Conservation (phyloP, 208 protist genomes). For the Trypanosoma congolense region DNA sequence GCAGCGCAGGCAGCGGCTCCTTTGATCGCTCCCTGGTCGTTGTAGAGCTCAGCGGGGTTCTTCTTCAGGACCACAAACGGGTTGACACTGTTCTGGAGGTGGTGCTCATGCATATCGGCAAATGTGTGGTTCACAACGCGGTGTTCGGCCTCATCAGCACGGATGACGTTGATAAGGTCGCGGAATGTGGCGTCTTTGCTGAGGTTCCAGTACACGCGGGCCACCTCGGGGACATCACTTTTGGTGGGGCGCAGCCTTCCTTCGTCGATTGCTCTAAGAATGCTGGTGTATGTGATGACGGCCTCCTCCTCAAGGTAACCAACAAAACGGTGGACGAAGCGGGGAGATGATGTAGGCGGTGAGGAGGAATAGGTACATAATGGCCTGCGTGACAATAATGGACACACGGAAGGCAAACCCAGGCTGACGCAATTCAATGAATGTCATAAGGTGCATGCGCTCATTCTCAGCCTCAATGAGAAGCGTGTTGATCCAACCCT, state of each 20-base stretch:
- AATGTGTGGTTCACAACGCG: slow-evolving; percentile 83
- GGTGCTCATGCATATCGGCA: slow-evolving; percentile 29
- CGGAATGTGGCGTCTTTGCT: slow-evolving; percentile 40
- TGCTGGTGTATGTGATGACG: slow-evolving; percentile 27
- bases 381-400: slow-evolving; percentile 48
- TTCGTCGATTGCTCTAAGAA: slow-evolving; percentile 29
- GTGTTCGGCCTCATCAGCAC: slow-evolving; percentile 81
- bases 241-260: slow-evolving; percentile 17
- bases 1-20: too few relatives aligned
- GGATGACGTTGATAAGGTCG: slow-evolving; percentile 68
- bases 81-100: slow-evolving; percentile 10
- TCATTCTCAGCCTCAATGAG: slow-evolving; percentile 93
- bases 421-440: slow-evolving; percentile 48
- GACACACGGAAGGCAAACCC: slow-evolving; percentile 28
- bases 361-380: slow-evolving; percentile 59
- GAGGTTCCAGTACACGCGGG: slow-evolving; percentile 73
- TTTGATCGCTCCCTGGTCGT: too few relatives aligned
- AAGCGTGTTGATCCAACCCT: slow-evolving; percentile 90
- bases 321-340: slow-evolving; percentile 45
- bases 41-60: neutral
- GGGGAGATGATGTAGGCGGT: slow-evolving; percentile 41
- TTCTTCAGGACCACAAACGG: slow-evolving; percentile 12
- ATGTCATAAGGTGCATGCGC: slow-evolving; percentile 91
- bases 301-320: slow-evolving; percentile 45
- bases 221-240: slow-evolving; percentile 63